Conservation (phyloP, 1,284 basidiomycete genomes). For the Trametes pubescens region DNA sequence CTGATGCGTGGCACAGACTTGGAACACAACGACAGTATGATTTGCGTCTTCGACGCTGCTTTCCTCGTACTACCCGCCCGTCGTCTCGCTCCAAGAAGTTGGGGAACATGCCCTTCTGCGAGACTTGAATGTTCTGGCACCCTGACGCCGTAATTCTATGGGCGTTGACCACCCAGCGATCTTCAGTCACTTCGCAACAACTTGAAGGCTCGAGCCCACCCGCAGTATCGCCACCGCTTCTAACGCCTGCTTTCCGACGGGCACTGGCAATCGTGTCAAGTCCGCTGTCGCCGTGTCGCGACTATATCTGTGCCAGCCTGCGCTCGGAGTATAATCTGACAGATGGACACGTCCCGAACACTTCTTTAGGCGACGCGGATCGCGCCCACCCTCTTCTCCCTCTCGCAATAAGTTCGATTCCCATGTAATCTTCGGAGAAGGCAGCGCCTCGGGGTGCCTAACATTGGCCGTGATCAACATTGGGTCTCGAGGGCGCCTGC, state of each 20-base stretch:
- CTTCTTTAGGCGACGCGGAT: constrained; percentile 2
- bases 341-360: neutral
- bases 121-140: no score
- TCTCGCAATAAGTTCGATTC: neutral
- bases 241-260: neutral
- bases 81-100: no score
- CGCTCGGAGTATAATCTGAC: neutral
- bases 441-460: neutral
- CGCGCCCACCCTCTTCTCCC: neutral
- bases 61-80: no score
- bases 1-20: no score
- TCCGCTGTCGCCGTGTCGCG: neutral
- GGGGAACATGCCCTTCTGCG: no score
- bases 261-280: constrained; percentile 1
- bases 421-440: neutral
- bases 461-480: neutral
- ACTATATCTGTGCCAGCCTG: neutral
- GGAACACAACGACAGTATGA: no score
- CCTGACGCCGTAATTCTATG: no score
- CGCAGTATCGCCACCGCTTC: neutral
- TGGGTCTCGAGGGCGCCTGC: neutral
- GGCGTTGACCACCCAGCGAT: neutral
- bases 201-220: neutral
- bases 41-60: no score
- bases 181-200: neutral